A percentile compares a stretch with the other conserved stretches of the same genome.
phyloP scores from a whole-genome alignment of 176 grass and related monocot species.

The Luzula sylvatica region DNA sequence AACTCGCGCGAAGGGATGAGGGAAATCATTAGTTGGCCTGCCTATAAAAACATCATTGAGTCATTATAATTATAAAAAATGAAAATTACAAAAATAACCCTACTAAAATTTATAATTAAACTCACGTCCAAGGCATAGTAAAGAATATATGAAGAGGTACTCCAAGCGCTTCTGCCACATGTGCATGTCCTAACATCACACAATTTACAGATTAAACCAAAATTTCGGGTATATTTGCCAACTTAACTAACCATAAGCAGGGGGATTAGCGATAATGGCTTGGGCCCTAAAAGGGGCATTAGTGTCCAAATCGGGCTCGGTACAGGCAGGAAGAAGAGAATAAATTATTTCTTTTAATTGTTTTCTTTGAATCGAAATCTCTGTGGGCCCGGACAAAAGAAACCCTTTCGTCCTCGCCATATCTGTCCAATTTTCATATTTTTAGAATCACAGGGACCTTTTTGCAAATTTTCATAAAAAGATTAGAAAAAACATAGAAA shows the following conservation, averaged over 20 bases:
- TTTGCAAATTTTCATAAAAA: neutral
- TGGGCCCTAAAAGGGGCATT: constrained; percentile 3
- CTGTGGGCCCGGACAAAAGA: constrained; percentile 56
- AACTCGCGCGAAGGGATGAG: constrained; percentile 85
- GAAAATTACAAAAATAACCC: neutral
- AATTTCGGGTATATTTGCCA: neutral
- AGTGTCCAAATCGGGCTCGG: constrained; percentile 89
- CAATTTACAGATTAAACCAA: constrained; percentile 12
- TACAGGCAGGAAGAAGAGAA: constrained; percentile 91
- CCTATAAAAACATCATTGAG: constrained; percentile 67
- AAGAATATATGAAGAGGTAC: constrained; percentile 93
- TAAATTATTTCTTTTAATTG: constrained; percentile 96
- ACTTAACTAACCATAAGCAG: neutral
- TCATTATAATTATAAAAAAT: constrained; percentile 20
- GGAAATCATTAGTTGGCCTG: constrained; percentile 98
- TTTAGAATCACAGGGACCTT: constrained; percentile 10
- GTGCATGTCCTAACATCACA: constrained; percentile 59
- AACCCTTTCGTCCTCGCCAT: constrained; percentile 97
- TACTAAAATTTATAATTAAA: constrained; percentile 19
- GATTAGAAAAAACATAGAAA: constrained; percentile 27
- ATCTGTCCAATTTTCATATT: constrained; percentile 32
- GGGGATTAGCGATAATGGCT: neutral
- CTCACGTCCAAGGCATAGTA: constrained; percentile 99
- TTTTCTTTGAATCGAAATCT: constrained; percentile 86
- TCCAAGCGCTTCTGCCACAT: constrained; percentile 94